Percentiles rank a stretch among this genome's conserved stretches.
Evolutionary conservation across 2,329 filamentous ascomycete genomes (phyloP).

Genomic region (Stagonosporopsis chrysanthemi): DNA sequence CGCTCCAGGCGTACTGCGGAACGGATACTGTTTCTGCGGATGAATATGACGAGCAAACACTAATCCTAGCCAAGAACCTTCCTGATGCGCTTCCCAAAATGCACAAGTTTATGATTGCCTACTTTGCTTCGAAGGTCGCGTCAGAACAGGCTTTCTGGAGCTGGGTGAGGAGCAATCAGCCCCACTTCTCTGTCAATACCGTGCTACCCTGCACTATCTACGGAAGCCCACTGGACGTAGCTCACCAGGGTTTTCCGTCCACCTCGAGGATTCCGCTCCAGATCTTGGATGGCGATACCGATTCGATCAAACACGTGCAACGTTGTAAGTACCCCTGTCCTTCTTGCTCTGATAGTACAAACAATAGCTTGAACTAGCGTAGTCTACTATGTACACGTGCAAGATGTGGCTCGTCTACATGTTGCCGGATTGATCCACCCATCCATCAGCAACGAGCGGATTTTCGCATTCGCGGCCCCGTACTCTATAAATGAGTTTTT

Average conservation of each 20-base stretch:
- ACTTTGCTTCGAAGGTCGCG: constrained; percentile 54
- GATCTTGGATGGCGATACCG: constrained; percentile 21
- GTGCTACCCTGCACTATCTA: constrained; percentile 23
- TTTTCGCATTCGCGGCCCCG: background rate
- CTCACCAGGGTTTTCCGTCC: constrained; percentile 25
- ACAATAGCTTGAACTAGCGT: constrained; percentile 5
- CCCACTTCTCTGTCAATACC: constrained; percentile 52
- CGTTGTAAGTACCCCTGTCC: constrained; percentile 16
- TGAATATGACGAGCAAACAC: constrained; percentile 44
- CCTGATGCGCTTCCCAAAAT: constrained; percentile 28
- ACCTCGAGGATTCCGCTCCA: constrained; percentile 18
- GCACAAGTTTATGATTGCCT: constrained; percentile 36
- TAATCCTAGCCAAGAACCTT: constrained; percentile 40
- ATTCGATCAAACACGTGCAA: constrained; percentile 22
- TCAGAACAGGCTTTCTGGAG: constrained; percentile 54
- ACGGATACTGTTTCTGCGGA: constrained; percentile 39
- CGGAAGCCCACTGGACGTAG: constrained; percentile 18
- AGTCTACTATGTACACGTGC: constrained; percentile 28
- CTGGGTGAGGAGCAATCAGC: constrained; percentile 51
- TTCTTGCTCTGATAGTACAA: background rate
- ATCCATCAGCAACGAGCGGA: constrained; percentile 20
- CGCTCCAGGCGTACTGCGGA: constrained; percentile 36
- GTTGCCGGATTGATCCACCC: constrained; percentile 26
- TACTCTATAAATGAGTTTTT: background rate
- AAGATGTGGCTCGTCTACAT: constrained; percentile 32